Base-by-base conservation (phyloP, 2,329 filamentous ascomycete species). In the Pyrenochaeta sp. region DNA sequence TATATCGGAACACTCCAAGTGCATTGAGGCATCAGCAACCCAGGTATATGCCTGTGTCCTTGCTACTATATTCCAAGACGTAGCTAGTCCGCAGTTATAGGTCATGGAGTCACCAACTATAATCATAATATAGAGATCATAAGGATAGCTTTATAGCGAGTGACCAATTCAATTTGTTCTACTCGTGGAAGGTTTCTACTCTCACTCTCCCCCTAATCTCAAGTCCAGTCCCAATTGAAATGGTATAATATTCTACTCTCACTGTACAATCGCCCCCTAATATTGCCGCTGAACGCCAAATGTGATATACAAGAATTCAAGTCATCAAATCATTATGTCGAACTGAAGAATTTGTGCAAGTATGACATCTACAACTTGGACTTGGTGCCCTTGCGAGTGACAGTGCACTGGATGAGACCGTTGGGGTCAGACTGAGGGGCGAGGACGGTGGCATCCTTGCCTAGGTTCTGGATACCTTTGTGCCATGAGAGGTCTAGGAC, bases 391-490 rank as follows among this genome's bases (percentile, higher is more conserved):
- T 82, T 79, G 61, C 91, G 88, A 36, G 87, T 85, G 50, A 99
- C 93, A 56, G 92, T 93, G 81, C 93, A 96, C 77, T 96, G 91
- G 80, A 99, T 99, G 60, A 99, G 86, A 28, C 95, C 95, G 75
- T 98, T 99, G 55, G 95, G 95, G 64, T 91, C 89, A 10, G 91
- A 91, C 79, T 98, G 95, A 3, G 95, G 95, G 28, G 91, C 93
- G 72, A 95, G 97, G 22, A 99, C 94, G 76, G 97, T 93, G 51
- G 95, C 95, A 72, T 99, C 91, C 79, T 92, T 91, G 79, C 95
- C 95, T 0, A 92, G 97, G 81, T 99, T 99, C 84, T 97, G 92
- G 67, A 93, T 78, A 30, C 90, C 93, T 79, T 98, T 96, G 85
- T 97, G 92, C 95, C 95, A 99, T 81, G 91, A 94, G 74, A 99